Evolutionary conservation across 2,329 filamentous ascomycete genomes (phyloP).

Genomic region (Trichoderma sp.): DNA sequence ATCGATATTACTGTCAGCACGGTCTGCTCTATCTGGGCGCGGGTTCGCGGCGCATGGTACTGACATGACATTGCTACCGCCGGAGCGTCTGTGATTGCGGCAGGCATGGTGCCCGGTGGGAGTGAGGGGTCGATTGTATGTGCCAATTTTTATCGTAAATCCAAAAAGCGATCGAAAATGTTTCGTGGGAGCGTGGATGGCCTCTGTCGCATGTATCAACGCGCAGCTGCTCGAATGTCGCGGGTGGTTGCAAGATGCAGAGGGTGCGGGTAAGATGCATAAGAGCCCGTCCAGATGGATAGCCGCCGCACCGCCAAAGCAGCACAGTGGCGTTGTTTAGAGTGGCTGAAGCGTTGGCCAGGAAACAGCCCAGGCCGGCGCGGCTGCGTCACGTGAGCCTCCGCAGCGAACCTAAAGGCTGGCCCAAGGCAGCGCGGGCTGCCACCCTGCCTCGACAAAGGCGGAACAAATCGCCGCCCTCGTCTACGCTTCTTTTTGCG

Average conservation of each 20-base stretch:
- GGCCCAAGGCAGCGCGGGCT: conserved; percentile 13
- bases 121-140: neutral
- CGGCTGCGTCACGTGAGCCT: conserved; percentile 21
- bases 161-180: neutral
- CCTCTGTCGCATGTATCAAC: neutral
- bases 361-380: conserved; percentile 24
- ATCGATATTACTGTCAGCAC: conserved; percentile 28
- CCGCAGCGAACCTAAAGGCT: conserved; percentile 11
- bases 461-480: conserved; percentile 36
- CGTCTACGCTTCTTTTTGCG: conserved; percentile 37
- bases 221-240: conserved; percentile 9
- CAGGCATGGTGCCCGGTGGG: conserved; percentile 54
- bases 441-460: conserved; percentile 25
- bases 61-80: conserved; percentile 69
- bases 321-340: conserved; percentile 12
- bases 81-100: conserved; percentile 61
- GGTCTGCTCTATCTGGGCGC: neutral
- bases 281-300: conserved; percentile 1
- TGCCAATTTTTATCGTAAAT: neutral
- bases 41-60: conserved; percentile 29
- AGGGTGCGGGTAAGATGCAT: conserved; percentile 1
- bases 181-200: neutral
- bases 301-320: neutral
- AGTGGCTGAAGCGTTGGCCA: conserved; percentile 26
- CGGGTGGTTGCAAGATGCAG: conserved; percentile 15